These are phyloP conservation scores for Diplodia intermedia DNA, from an alignment of 2,329 filamentous ascomycete genomes.

Conservation along the genomic window DNA sequence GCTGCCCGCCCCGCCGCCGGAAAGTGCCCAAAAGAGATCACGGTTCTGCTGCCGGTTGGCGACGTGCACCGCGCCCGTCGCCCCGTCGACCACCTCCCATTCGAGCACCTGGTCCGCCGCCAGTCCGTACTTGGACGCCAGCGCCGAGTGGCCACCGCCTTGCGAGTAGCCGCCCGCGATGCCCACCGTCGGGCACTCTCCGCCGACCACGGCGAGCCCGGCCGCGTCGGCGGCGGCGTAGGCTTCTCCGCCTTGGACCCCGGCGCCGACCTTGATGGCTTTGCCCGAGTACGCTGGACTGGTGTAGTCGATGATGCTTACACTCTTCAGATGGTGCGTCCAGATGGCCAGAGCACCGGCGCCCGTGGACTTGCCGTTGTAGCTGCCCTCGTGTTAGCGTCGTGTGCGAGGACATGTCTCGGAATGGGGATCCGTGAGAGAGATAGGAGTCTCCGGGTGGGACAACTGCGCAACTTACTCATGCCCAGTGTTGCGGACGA, in stretches of 20 bases:
- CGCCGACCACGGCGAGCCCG: constrained; percentile 40
- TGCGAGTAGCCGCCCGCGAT: constrained; percentile 44
- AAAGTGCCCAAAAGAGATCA: constrained; percentile 48
- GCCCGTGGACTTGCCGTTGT: constrained; percentile 46
- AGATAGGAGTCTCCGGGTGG: neutral
- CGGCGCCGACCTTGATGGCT: constrained; percentile 42
- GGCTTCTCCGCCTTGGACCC: constrained; percentile 45
- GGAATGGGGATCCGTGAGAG: neutral
- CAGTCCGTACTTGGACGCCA: constrained; percentile 36
- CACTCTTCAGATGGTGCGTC: constrained; percentile 47
- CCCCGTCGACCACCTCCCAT: constrained; percentile 44
- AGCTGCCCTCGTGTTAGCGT: neutral
- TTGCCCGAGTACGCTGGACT: constrained; percentile 39
- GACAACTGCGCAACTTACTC: constrained; percentile 39
- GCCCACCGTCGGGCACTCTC: constrained; percentile 45
- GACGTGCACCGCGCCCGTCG: constrained; percentile 39
- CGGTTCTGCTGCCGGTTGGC: constrained; percentile 38
- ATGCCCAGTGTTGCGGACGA: constrained; percentile 49
- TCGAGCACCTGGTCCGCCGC: constrained; percentile 44
- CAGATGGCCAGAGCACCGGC: constrained; percentile 46
- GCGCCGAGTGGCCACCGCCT: constrained; percentile 42
- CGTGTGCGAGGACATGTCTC: neutral
- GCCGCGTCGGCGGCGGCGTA: constrained; percentile 37
- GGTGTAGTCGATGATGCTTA: constrained; percentile 43
- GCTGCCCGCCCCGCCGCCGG: constrained; percentile 44